Conservation (phyloP, 2,329 filamentous ascomycete genomes). For the Nectriaceae sp. region DNA sequence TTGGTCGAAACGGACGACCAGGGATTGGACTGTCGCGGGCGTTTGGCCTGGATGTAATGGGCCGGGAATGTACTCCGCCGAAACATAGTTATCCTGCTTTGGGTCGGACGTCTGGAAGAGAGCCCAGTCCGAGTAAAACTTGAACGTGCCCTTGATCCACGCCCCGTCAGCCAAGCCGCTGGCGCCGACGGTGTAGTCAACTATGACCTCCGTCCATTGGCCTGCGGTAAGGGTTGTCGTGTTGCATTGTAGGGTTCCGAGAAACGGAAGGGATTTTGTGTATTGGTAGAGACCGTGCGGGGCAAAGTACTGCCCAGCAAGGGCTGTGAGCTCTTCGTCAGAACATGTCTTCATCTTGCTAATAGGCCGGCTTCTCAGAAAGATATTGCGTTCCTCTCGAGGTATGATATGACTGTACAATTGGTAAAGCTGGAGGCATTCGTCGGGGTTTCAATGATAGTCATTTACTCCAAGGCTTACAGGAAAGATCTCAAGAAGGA, state of each 20-base stretch:
- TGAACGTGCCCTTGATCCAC: constrained; percentile 41
- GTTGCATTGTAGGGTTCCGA: constrained; percentile 29
- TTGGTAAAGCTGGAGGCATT: no score
- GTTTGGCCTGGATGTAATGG: constrained; percentile 30
- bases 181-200: constrained; percentile 31
- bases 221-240: constrained; percentile 25
- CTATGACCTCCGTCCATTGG: constrained; percentile 31
- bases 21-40: constrained; percentile 34
- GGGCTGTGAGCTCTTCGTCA: no score
- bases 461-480: no score
- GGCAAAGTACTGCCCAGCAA: no score
- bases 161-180: constrained; percentile 27
- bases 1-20: constrained; percentile 38
- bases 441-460: no score
- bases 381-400: no score
- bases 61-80: constrained; percentile 32
- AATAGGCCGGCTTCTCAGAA: no score
- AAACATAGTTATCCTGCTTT: constrained; percentile 33
- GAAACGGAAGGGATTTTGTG: constrained; percentile 31
- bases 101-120: constrained; percentile 36
- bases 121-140: constrained; percentile 41
- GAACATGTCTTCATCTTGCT: no score
- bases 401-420: no score
- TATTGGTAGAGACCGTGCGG: no score
- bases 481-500: no score